Conservation (phyloP, 768 basidiomycete species). For the Amanita polypyramis region DNA sequence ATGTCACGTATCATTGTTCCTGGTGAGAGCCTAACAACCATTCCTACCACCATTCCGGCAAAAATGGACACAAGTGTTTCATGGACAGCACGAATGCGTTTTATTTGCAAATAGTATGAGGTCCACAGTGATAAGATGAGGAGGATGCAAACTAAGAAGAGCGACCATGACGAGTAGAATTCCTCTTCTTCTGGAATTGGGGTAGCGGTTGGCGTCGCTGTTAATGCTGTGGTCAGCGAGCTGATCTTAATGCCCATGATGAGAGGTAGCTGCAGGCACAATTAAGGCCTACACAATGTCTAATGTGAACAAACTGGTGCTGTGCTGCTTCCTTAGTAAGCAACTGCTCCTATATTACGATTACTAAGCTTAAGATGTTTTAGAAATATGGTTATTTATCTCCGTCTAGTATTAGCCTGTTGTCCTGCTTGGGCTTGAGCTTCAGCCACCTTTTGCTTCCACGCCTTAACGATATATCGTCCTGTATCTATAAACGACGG, state of each 20-base stretch:
- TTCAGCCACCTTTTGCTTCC: slow-evolving; percentile 15
- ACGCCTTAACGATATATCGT: slow-evolving; percentile 14
- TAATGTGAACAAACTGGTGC: not conserved
- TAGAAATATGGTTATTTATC: slow-evolving; percentile 7
- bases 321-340: not conserved
- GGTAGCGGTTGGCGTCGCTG: slow-evolving; percentile 18
- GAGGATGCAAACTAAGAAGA: slow-evolving; percentile 85
- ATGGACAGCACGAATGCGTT: slow-evolving; percentile 88
- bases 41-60: slow-evolving; percentile 92
- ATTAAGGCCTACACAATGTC: slow-evolving; percentile 14
- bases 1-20: slow-evolving; percentile 95
- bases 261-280: slow-evolving; percentile 10
- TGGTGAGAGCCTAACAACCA: slow-evolving; percentile 82
- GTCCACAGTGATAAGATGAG: slow-evolving; percentile 93
- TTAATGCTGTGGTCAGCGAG: slow-evolving; percentile 24
- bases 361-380: no score
- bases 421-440: slow-evolving; percentile 11
- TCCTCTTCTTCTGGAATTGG: slow-evolving; percentile 69
- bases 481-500: slow-evolving; percentile 19
- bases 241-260: slow-evolving; percentile 28
- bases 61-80: slow-evolving; percentile 94
- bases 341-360: not conserved
- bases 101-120: slow-evolving; percentile 96
- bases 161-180: slow-evolving; percentile 89
- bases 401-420: slow-evolving; percentile 12